These are phyloP conservation scores for Lachnellula cervina DNA, from an alignment of 2,329 filamentous ascomycete genomes.

Conservation along the genomic window DNA sequence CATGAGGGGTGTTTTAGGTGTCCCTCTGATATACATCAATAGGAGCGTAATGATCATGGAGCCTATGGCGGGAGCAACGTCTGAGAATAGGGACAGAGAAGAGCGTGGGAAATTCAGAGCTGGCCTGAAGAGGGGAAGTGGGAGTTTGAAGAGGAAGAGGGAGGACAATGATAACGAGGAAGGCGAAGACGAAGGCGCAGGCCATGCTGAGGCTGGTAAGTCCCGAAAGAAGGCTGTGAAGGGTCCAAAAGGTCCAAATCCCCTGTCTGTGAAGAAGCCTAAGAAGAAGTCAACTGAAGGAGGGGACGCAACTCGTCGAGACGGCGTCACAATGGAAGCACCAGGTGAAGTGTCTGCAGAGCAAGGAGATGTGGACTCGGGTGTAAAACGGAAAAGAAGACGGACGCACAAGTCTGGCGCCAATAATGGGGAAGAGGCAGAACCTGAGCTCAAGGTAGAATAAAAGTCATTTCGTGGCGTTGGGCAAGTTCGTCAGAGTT, in stretches of 20 bases:
- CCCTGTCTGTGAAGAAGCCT: conserved; percentile 63
- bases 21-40: conserved; percentile 74
- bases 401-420: conserved; percentile 32
- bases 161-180: conserved; percentile 27
- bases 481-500: background rate
- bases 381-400: conserved; percentile 35
- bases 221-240: conserved; percentile 54
- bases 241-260: conserved; percentile 66
- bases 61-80: conserved; percentile 67
- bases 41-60: conserved; percentile 74
- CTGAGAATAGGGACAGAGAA: conserved; percentile 58
- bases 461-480: conserved; percentile 14
- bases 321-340: conserved; percentile 27
- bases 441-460: conserved; percentile 9
- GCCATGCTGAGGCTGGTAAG: conserved; percentile 29
- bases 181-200: background rate
- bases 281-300: conserved; percentile 48
- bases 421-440: conserved; percentile 12
- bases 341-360: conserved; percentile 14
- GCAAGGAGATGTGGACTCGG: conserved; percentile 18
- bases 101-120: conserved; percentile 71
- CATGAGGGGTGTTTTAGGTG: conserved; percentile 64
- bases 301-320: conserved; percentile 14
- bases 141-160: conserved; percentile 33
- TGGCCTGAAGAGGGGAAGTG: conserved; percentile 53